Evolutionary conservation across 345 rosid species (phyloP).

Genomic region (Viola odorata): DNA sequence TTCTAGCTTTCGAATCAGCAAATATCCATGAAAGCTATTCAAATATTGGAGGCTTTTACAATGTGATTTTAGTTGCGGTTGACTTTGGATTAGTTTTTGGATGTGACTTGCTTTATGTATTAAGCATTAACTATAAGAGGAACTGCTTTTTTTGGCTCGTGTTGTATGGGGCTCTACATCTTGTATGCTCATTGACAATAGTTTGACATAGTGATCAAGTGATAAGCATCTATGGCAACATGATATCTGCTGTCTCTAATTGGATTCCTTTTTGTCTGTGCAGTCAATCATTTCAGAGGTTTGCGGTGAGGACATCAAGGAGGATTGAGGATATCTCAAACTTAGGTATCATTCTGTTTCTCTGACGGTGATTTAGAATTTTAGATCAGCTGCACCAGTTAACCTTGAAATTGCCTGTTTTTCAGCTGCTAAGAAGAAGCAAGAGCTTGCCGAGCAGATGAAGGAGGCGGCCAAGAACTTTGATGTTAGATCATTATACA

Average conservation of each 20-base stretch:
- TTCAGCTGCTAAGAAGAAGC: slow-evolving; percentile 51
- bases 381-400: not conserved
- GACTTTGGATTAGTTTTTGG: too few relatives aligned
- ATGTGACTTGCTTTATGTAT: too few relatives aligned
- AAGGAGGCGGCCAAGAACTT: slow-evolving; percentile 47
- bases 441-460: slow-evolving; percentile 52
- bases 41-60: too few relatives aligned
- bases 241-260: not conserved
- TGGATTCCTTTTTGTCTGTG: not conserved
- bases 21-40: too few relatives aligned
- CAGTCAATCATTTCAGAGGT: slow-evolving; percentile 83
- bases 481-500: slow-evolving; percentile 22
- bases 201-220: too few relatives aligned
- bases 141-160: too few relatives aligned
- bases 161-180: too few relatives aligned
- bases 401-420: not conserved
- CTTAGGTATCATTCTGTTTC: slow-evolving; percentile 30
- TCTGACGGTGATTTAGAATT: not conserved
- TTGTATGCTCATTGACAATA: too few relatives aligned
- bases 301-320: slow-evolving; percentile 80
- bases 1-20: too few relatives aligned
- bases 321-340: slow-evolving; percentile 58
- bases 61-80: too few relatives aligned
- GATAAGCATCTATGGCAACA: too few relatives aligned
- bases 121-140: too few relatives aligned